Conservation (phyloP, 495 filamentous ascomycete genomes). For the Friedmanniomyces simplex region DNA sequence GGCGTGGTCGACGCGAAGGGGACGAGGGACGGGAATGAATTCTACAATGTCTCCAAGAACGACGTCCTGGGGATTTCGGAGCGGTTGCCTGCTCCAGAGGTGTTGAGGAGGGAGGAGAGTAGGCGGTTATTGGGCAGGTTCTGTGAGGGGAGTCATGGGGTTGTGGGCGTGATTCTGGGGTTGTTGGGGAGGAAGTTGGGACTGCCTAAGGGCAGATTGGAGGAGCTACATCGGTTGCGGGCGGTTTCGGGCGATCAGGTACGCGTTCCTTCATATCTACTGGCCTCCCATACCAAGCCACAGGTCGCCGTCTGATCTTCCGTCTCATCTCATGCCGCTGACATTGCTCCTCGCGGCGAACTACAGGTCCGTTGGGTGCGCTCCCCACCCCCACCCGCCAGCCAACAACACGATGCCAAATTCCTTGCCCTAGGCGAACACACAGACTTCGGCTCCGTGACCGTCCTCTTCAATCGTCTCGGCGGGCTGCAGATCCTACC, state of each 20-base stretch:
- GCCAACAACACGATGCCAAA: conserved; percentile 21
- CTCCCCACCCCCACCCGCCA: conserved; percentile 13
- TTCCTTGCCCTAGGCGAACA: conserved; percentile 13
- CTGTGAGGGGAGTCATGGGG: conserved; percentile 38
- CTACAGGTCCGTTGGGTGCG: conserved; percentile 42
- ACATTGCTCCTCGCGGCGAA: too few species aligned
- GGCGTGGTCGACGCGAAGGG: conserved; percentile 16
- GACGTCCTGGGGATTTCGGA: conserved; percentile 29
- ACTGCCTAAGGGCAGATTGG: conserved; percentile 40
- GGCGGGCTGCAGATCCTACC: conserved; percentile 49
- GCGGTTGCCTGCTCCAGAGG: conserved; percentile 37
- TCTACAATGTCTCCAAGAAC: conserved; percentile 27
- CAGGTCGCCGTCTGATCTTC: too few species aligned
- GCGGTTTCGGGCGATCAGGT: conserved; percentile 44
- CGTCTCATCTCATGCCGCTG: conserved; percentile 38
- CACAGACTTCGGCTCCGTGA: conserved; percentile 41
- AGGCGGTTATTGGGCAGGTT: conserved; percentile 38
- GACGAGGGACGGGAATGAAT: conserved; percentile 23
- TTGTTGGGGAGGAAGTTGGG: conserved; percentile 42
- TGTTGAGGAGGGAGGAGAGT: conserved; percentile 28
- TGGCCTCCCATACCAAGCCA: too few species aligned
- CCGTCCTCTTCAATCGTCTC: conserved; percentile 52
- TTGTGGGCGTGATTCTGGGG: conserved; percentile 39
- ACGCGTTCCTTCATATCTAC: too few species aligned
- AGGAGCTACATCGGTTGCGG: conserved; percentile 40